Evolutionary conservation across 805 yeast species (phyloP).

Genomic region (Metschnikowia reukaufii): DNA sequence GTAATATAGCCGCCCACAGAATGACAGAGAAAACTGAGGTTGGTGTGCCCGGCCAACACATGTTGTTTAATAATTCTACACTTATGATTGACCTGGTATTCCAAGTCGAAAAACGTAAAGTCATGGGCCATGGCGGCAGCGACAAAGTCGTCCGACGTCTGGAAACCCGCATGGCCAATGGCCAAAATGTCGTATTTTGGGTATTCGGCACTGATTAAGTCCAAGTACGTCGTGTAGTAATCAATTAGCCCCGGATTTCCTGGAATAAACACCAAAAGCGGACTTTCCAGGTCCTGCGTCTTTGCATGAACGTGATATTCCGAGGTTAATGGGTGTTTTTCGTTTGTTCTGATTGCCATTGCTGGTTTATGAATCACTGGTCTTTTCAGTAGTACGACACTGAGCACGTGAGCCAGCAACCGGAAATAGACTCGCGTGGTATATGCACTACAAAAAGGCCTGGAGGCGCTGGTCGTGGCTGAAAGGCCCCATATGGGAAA

Average conservation of each 20-base stretch:
- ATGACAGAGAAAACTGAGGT: slow-evolving; percentile 59
- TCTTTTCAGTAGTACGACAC: not conserved
- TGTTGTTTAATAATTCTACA: slow-evolving; percentile 45
- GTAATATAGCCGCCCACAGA: slow-evolving; percentile 69
- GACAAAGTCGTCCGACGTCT: slow-evolving; percentile 30
- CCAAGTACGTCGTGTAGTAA: slow-evolving; percentile 58
- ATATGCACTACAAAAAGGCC: not conserved
- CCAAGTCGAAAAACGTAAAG: slow-evolving; percentile 38
- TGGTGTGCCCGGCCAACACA: slow-evolving; percentile 20
- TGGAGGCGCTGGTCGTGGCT: too few species aligned
- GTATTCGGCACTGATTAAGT: slow-evolving; percentile 37
- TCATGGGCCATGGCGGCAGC: slow-evolving; percentile 13
- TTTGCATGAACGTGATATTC: slow-evolving; percentile 21
- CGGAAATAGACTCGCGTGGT: not conserved
- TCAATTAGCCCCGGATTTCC: slow-evolving; percentile 78
- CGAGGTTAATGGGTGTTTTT: slow-evolving; percentile 27
- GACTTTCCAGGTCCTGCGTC: slow-evolving; percentile 21
- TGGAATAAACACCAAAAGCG: slow-evolving; percentile 59
- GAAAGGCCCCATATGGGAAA: too few species aligned
- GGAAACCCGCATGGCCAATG: slow-evolving; percentile 65
- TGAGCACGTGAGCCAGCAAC: not conserved
- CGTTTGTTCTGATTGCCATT: slow-evolving; percentile 13
- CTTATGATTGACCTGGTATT: slow-evolving; percentile 62
- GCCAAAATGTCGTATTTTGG: slow-evolving; percentile 55
- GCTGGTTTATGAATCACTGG: not conserved